A percentile compares a stretch with the other conserved stretches of the same genome.
These are phyloP conservation scores for Umbelopsis sp. DNA, from an alignment of 192 early-diverging fungal genomes.

Conservation along the genomic window DNA sequence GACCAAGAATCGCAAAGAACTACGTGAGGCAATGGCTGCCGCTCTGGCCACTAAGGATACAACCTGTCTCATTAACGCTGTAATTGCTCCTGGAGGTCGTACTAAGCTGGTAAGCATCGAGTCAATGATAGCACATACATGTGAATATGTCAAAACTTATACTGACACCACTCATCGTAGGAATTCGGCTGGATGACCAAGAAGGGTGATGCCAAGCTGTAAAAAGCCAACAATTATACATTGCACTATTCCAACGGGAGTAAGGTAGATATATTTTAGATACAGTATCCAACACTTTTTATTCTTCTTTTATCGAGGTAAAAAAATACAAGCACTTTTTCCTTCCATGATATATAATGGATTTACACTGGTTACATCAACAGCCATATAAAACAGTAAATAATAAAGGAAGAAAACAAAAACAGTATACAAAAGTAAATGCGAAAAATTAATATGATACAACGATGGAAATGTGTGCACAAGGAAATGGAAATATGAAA, in stretches of 20 bases:
- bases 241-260: neutral
- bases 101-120: slow-evolving; percentile 47
- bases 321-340: too few relatives aligned
- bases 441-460: neutral
- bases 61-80: slow-evolving; percentile 66
- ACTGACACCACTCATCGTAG: neutral
- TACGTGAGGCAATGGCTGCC: slow-evolving; percentile 48
- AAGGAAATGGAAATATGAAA: neutral
- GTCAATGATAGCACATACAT: neutral
- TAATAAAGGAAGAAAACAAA: neutral
- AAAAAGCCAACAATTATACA: neutral
- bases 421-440: neutral
- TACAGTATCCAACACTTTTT: too few relatives aligned
- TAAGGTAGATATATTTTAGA: too few relatives aligned
- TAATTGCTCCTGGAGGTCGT: slow-evolving; percentile 63
- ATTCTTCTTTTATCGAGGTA: too few relatives aligned
- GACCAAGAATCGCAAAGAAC: slow-evolving; percentile 56
- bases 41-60: slow-evolving; percentile 43
- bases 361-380: neutral
- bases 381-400: neutral
- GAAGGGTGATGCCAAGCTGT: neutral
- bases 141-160: too few relatives aligned
- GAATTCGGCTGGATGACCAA: slow-evolving; percentile 17
- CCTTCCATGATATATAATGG: too few relatives aligned
- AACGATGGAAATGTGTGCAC: too few relatives aligned